Evolutionary conservation across 768 basidiomycete genomes (phyloP).

Genomic region (Tylopilus rubrobrunneus): DNA sequence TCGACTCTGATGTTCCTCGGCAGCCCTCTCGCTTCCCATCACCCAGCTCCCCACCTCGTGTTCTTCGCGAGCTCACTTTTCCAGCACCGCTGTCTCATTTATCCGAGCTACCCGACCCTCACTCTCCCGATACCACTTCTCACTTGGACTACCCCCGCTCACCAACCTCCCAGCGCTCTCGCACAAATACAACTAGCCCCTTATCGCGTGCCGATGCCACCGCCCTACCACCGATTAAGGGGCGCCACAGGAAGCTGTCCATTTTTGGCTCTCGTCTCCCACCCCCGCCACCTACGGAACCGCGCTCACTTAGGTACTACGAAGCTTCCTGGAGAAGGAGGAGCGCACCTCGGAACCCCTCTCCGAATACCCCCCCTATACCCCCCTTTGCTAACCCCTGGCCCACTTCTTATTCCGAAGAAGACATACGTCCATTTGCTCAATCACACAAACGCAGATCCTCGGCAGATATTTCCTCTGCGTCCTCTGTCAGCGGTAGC

Average conservation of each 20-base stretch:
- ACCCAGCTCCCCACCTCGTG: slow-evolving; percentile 26
- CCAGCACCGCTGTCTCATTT: slow-evolving; percentile 66
- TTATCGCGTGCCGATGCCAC: slow-evolving; percentile 18
- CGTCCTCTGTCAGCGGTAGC: slow-evolving; percentile 32
- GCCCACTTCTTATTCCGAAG: slow-evolving; percentile 35
- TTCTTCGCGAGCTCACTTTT: slow-evolving; percentile 59
- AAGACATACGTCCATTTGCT: slow-evolving; percentile 34
- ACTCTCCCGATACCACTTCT: slow-evolving; percentile 4
- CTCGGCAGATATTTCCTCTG: slow-evolving; percentile 44
- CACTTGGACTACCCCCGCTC: slow-evolving; percentile 7
- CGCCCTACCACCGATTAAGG: slow-evolving; percentile 11
- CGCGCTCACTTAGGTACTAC: slow-evolving; percentile 44
- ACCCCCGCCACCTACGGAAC: slow-evolving; percentile 46
- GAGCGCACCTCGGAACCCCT: not conserved
- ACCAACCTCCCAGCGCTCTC: slow-evolving; percentile 2
- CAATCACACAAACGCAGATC: slow-evolving; percentile 39
- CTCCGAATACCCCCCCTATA: not conserved
- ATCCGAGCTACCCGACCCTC: slow-evolving; percentile 17
- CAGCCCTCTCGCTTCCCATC: slow-evolving; percentile 17
- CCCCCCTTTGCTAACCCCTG: slow-evolving; percentile 20
- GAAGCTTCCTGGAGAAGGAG: slow-evolving; percentile 45
- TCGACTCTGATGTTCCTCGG: slow-evolving; percentile 41
- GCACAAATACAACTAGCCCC: slow-evolving; percentile 13
- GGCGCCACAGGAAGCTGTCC: slow-evolving; percentile 28
- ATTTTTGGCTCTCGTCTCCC: slow-evolving; percentile 37